Conservation (phyloP, 495 filamentous ascomycete species). For the Pyrenopolyporus hunteri region DNA sequence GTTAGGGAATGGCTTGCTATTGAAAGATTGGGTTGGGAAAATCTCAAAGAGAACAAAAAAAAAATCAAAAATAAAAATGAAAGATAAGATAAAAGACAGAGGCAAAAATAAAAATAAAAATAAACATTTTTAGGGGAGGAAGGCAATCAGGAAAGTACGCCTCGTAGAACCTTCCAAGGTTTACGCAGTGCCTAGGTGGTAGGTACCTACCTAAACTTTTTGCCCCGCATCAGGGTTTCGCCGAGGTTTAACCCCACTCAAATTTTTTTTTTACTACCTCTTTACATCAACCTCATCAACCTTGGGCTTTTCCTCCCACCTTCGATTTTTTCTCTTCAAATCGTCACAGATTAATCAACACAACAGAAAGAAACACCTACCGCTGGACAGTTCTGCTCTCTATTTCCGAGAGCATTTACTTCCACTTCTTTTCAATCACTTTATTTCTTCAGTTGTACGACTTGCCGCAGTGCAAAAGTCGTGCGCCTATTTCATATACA, state of each 20-base stretch:
- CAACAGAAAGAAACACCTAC: conserved; percentile 32
- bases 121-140: neutral
- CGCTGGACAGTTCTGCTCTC: conserved; percentile 54
- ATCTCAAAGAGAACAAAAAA: too few relatives aligned
- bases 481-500: conserved; percentile 49
- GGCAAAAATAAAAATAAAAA: neutral
- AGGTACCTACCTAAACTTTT: conserved; percentile 1
- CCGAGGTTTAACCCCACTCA: conserved; percentile 44
- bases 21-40: neutral
- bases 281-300: conserved; percentile 12
- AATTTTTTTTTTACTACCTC: conserved; percentile 43
- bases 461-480: conserved; percentile 46
- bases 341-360: conserved; percentile 41
- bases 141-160: neutral
- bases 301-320: conserved; percentile 43
- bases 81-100: too few relatives aligned
- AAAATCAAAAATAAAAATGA: too few relatives aligned
- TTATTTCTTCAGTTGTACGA: conserved; percentile 49
- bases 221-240: conserved; percentile 38
- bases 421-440: conserved; percentile 49
- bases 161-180: conserved; percentile 18
- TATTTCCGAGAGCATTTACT: conserved; percentile 45
- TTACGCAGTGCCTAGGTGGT: neutral
- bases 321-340: conserved; percentile 38
- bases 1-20: neutral